Conservation (phyloP, 352 stramenopile genomes). For the Blastocystis sp. region DNA sequence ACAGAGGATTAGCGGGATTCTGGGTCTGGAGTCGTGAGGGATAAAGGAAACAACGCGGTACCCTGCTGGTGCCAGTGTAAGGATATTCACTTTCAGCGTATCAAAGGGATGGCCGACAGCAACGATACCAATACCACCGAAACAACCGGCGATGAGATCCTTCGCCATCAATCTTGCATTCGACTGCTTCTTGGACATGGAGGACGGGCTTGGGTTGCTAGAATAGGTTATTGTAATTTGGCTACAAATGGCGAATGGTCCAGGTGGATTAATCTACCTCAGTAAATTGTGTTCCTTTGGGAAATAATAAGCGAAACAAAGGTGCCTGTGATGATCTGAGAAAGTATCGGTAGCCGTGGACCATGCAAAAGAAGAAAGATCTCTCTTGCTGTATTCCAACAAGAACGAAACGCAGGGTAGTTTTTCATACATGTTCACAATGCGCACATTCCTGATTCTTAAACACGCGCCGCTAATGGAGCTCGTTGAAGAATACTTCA, state of each 20-base stretch:
- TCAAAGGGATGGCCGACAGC: slow-evolving; percentile 69
- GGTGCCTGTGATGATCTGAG: too few species aligned
- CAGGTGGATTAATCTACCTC: slow-evolving; percentile 18
- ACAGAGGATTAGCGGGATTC: slow-evolving; percentile 42
- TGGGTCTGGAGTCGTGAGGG: slow-evolving; percentile 50
- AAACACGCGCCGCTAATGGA: not conserved
- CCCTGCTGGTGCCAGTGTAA: not conserved
- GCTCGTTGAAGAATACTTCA: not conserved
- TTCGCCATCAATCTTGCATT: slow-evolving; percentile 29
- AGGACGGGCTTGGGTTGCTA: not conserved
- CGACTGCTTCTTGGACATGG: slow-evolving; percentile 21
- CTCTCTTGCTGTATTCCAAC: too few species aligned
- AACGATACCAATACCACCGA: slow-evolving; percentile 68
- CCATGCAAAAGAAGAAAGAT: too few species aligned
- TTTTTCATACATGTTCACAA: too few species aligned
- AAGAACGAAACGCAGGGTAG: too few species aligned
- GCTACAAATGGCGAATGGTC: slow-evolving; percentile 5
- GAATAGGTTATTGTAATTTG: slow-evolving; percentile 8
- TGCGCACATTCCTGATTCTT: too few species aligned
- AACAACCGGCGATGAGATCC: slow-evolving; percentile 65
- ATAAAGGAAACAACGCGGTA: slow-evolving; percentile 15
- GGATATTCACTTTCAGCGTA: slow-evolving; percentile 67
- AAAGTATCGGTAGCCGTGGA: too few species aligned
- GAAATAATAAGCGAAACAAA: too few species aligned
- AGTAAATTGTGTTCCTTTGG: not conserved